Base-by-base conservation (phyloP, 108 stramenopile genomes). In the Nitzschia palea region DNA sequence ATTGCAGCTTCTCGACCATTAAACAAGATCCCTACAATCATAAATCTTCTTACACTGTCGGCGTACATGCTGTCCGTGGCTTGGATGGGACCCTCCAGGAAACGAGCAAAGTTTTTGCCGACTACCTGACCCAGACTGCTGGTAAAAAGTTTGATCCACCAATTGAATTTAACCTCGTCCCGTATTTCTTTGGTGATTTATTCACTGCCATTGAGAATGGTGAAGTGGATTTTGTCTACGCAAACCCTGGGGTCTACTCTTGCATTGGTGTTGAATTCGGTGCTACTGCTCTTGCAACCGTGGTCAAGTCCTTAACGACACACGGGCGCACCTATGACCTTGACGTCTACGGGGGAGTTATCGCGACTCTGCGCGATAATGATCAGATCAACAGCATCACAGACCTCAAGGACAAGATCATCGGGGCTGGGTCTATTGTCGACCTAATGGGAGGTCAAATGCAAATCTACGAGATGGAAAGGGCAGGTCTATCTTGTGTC, bases 391-490 rank as follows among this genome's bases (percentile, higher is more conserved):
- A 74, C 2, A 33, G 44, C 14, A 53, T 74, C 17, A 8, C 30
- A 30, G 73, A 74, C 48, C 44, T 79, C 22, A 60, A 45, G 23
- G 73, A 72, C 50, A 69, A 74, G 62, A 47, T 58, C 0, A 62
- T 79, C n/a, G 78, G 67, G 1, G 62, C 64, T n/a, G 67, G 45
- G 0, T 68, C 68, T 22, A 74, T 79, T 17, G 42, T 54, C 25
- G 73, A 68, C 12, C 44, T 79, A 23, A 73, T 73, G 18, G 36
- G 42, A 36, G 78, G 71, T 23, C 78, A 67, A 27, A 65, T 74
- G 62, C 78, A 79, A 44, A 74, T 79, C 32, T 52, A 67, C 3
- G 68, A 70, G 30, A 69, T 79, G 68, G 37, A 64, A 32, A 52
- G 66, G 0, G 55, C 43, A 0, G 78, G 78, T 9, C 37, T 79